A percentile compares a stretch with the other conserved stretches of the same genome.
Conservation (phyloP, 2,329 filamentous ascomycete genomes). For the Botryotinia calthae region DNA sequence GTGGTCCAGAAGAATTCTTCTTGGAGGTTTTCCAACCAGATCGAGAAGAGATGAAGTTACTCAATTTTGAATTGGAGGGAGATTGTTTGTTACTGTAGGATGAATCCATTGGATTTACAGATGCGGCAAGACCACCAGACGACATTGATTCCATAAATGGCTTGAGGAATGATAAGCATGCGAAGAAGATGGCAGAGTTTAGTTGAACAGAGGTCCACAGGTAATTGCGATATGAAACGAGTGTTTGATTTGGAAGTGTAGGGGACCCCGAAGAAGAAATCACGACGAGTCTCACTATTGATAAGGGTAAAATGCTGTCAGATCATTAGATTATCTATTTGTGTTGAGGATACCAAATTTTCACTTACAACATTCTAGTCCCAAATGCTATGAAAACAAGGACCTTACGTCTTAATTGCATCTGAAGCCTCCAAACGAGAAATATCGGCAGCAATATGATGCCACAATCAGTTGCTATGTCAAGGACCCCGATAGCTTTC, state of each 20-base stretch:
- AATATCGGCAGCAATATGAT: slow-evolving; percentile 47
- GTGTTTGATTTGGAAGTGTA: slow-evolving; percentile 23
- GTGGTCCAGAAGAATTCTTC: slow-evolving; percentile 9
- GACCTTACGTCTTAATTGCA: slow-evolving; percentile 40
- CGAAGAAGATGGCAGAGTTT: slow-evolving; percentile 28
- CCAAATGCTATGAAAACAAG: slow-evolving; percentile 28
- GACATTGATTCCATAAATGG: slow-evolving; percentile 30
- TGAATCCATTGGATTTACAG: slow-evolving; percentile 23
- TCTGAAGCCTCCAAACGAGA: slow-evolving; percentile 47
- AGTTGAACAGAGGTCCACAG: slow-evolving; percentile 29
- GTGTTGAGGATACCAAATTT: not conserved
- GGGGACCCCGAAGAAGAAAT: slow-evolving; percentile 21
- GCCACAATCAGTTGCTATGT: slow-evolving; percentile 47
- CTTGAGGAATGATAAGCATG: slow-evolving; percentile 30
- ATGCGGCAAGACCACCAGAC: slow-evolving; percentile 25
- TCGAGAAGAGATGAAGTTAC: slow-evolving; percentile 18
- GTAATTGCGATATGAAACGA: slow-evolving; percentile 23
- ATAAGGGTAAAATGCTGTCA: slow-evolving; percentile 40
- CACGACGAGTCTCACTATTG: slow-evolving; percentile 25
- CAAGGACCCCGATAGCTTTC: slow-evolving; percentile 49
- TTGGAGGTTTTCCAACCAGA: slow-evolving; percentile 19
- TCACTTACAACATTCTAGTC: slow-evolving; percentile 39
- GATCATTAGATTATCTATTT: slow-evolving; percentile 4
- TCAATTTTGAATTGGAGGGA: slow-evolving; percentile 19
- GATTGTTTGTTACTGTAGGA: slow-evolving; percentile 18